Evolutionary conservation across 1,284 basidiomycete species (phyloP), one percentile per base, ranked within the genome.

Genomic region (Ceratobasidium sp.): DNA sequence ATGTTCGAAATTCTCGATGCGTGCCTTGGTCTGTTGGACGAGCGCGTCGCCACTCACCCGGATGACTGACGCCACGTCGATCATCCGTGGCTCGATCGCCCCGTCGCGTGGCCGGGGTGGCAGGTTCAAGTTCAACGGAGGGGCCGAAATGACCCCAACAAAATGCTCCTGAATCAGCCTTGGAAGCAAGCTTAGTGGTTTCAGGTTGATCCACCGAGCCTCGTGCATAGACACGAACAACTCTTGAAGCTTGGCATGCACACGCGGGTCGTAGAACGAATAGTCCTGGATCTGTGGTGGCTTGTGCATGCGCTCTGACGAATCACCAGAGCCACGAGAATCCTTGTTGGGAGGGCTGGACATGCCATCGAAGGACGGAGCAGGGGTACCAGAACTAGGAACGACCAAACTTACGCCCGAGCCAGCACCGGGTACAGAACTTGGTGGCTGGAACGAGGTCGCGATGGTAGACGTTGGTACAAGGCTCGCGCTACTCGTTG

Each of bases 151-250:
- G 55, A 70, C 39, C 53, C 55, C 43, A 6, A 55, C 57, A 41
- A 70, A 58, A 26, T 58, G 67, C 23, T 70, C 67, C 55, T 70
- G 67, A 12, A 70, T 58, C 55, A 70, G n/a, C 32, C 67, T 55
- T 10, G 67, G 67, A 23, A 70, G n/a, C 4, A 30, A 39, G 30
- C 67, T 70, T 2, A 70, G 53, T n/a, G 67, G 67, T 34, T 70
- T 70, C 14, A 70, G 30, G 43, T 70, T 70, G 30, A 70, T 70
- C 67, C 67, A 70, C n/a, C 67, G 67, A 9, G 67, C 67, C 14
- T 70, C 41, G 45, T 70, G 67, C 67, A 70, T 70, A 23, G 67
- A 57, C 5, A 34, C 30, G 32, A 58, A 70, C 23, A 70, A 41
- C 28, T 70, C 55, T 41, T 70, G 39, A 3, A 70, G 43, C 18